A percentile compares a stretch with the other conserved stretches of the same genome.
These are phyloP conservation scores for Fomitopsis serialis DNA, from an alignment of 768 basidiomycete species.

Conservation along the genomic window DNA sequence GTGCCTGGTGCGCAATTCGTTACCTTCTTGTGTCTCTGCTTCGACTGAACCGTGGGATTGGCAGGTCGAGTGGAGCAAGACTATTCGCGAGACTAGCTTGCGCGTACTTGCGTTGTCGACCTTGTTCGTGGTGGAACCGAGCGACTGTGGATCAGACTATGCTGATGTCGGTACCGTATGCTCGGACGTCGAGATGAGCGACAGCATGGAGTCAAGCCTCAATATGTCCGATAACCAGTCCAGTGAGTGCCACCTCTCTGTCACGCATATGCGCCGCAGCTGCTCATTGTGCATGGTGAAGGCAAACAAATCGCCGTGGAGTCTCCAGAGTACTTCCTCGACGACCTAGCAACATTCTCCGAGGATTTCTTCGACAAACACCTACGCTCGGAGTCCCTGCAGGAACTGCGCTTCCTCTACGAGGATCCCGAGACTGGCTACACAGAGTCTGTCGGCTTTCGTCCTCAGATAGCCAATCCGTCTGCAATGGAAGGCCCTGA, in stretches of 20 bases:
- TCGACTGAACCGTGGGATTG: no score
- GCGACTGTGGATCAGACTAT: no score
- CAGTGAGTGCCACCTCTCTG: no score
- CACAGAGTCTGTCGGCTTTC: neutral
- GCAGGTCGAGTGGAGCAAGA: neutral
- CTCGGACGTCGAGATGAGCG: no score
- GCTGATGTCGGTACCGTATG: no score
- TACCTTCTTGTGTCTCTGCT: no score
- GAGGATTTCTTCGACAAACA: slow-evolving; percentile 8
- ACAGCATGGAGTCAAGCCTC: no score
- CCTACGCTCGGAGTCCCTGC: neutral
- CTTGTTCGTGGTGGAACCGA: neutral
- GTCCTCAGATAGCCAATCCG: neutral
- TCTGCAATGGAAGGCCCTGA: neutral
- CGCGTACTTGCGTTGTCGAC: slow-evolving; percentile 4
- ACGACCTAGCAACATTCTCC: slow-evolving; percentile 1
- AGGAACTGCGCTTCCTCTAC: slow-evolving; percentile 8
- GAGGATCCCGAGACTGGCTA: neutral
- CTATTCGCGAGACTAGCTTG: neutral
- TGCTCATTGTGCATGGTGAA: no score
- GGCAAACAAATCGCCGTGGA: no score
- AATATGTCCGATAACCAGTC: no score
- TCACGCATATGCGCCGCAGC: no score
- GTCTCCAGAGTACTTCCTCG: no score
- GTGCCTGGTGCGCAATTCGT: neutral